These are phyloP conservation scores for Pezicula carpinea DNA, from an alignment of 2,329 filamentous ascomycete genomes.

Conservation along the genomic window DNA sequence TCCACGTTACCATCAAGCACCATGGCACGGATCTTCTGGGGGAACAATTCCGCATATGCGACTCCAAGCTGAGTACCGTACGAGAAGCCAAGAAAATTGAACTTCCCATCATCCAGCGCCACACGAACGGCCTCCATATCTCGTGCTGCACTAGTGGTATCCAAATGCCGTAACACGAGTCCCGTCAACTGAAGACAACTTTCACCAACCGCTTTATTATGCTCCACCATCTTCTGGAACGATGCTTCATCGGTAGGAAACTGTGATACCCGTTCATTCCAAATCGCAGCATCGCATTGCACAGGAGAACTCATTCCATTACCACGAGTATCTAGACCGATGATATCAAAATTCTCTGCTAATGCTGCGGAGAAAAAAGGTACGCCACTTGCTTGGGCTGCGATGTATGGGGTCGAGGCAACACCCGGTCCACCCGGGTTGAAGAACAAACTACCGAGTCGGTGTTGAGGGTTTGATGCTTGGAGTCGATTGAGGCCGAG, in stretches of 20 bases:
- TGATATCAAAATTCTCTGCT: slow-evolving; percentile 32
- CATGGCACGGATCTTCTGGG: slow-evolving; percentile 36
- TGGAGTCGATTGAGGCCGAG: no score
- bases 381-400: no score
- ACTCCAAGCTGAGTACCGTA: slow-evolving; percentile 41
- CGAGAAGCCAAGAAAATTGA: slow-evolving; percentile 37
- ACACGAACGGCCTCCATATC: slow-evolving; percentile 29
- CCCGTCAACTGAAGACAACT: slow-evolving; percentile 37
- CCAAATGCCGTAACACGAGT: slow-evolving; percentile 35
- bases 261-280: slow-evolving; percentile 30
- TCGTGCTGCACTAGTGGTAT: slow-evolving; percentile 28
- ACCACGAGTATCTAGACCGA: slow-evolving; percentile 40
- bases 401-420: no score
- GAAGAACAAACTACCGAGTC: no score
- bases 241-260: slow-evolving; percentile 34
- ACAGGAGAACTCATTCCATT: slow-evolving; percentile 36
- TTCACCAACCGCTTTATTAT: slow-evolving; percentile 34
- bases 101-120: slow-evolving; percentile 30
- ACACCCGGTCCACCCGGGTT: no score
- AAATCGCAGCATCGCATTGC: slow-evolving; percentile 33
- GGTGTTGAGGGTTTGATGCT: no score
- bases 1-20: slow-evolving; percentile 41
- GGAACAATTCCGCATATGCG: slow-evolving; percentile 40
- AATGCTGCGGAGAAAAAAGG: no score
- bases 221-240: slow-evolving; percentile 32